Conservation (phyloP, 75 land plant genomes). For the Sequoiadendron giganteum region DNA sequence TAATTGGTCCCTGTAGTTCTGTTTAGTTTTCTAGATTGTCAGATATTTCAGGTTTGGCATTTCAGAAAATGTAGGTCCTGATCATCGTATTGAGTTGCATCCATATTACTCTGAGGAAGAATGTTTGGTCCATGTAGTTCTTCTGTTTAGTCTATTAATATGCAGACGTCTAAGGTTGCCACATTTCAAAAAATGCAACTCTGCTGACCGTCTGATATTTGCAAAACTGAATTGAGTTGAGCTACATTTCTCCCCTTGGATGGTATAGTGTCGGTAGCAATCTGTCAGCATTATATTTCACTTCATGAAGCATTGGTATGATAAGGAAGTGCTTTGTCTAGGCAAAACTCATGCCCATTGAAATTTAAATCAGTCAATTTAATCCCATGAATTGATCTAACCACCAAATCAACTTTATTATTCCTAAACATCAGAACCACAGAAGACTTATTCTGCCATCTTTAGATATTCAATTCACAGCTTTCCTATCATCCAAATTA, state of each 20-base stretch:
- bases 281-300: not conserved
- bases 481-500: not conserved
- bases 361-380: not conserved
- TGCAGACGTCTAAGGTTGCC: not conserved
- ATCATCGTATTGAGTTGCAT: not conserved
- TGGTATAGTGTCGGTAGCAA: not conserved
- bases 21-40: not conserved
- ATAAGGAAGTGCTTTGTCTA: not conserved
- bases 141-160: not conserved
- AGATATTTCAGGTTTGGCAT: not conserved
- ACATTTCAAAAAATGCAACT: not conserved
- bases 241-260: not conserved
- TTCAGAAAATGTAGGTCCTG: not conserved
- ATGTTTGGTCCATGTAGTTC: not conserved
- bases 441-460: not conserved
- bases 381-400: not conserved
- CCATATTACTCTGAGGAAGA: not conserved
- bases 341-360: not conserved
- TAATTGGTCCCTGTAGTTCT: not conserved
- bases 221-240: not conserved
- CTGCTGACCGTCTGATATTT: not conserved
- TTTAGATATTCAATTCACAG: not conserved
- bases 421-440: not conserved
- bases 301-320: not conserved
- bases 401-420: not conserved